Evolutionary conservation across 768 basidiomycete species (phyloP).

Genomic region (Termitomyces bulborhizus): DNA sequence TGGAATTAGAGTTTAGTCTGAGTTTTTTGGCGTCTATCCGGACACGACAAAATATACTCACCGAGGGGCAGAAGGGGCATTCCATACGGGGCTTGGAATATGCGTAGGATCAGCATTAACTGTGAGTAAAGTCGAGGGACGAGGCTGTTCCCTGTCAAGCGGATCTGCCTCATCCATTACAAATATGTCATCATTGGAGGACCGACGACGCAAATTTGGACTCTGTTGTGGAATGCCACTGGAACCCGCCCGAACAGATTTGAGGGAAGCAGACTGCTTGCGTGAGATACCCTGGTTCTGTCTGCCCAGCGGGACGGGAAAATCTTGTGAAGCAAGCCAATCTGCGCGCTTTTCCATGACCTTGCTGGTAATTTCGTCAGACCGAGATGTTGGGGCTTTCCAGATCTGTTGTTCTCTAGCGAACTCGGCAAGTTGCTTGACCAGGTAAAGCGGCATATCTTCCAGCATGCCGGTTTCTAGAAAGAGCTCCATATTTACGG

Average conservation of each 20-base stretch:
- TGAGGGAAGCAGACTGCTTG: constrained; percentile 15
- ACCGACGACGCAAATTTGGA: constrained; percentile 21
- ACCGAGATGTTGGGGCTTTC: constrained; percentile 64
- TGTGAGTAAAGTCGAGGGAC: constrained; percentile 9
- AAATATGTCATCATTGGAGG: constrained; percentile 67
- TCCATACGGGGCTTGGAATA: constrained; percentile 38
- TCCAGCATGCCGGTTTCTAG: constrained; percentile 80
- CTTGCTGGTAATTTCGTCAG: constrained; percentile 39
- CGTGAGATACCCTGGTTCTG: constrained; percentile 16
- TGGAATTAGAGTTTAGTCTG: not conserved
- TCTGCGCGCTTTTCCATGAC: constrained; percentile 57
- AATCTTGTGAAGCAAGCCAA: constrained; percentile 68
- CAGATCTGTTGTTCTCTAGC: constrained; percentile 52
- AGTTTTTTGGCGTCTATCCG: not conserved
- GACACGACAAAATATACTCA: constrained; percentile 22
- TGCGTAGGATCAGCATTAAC: not conserved
- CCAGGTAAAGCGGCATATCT: constrained; percentile 56
- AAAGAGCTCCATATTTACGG: constrained; percentile 79
- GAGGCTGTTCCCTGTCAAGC: constrained; percentile 11
- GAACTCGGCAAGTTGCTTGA: constrained; percentile 61
- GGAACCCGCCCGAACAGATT: constrained; percentile 6
- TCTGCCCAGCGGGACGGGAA: constrained; percentile 50
- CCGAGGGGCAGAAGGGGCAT: constrained; percentile 43
- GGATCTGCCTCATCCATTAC: constrained; percentile 66
- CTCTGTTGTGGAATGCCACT: constrained; percentile 21